Percentiles rank a stretch among this genome's conserved stretches.
Conservation (phyloP, 2,329 filamentous ascomycete species). For the Penicillium sp. region DNA sequence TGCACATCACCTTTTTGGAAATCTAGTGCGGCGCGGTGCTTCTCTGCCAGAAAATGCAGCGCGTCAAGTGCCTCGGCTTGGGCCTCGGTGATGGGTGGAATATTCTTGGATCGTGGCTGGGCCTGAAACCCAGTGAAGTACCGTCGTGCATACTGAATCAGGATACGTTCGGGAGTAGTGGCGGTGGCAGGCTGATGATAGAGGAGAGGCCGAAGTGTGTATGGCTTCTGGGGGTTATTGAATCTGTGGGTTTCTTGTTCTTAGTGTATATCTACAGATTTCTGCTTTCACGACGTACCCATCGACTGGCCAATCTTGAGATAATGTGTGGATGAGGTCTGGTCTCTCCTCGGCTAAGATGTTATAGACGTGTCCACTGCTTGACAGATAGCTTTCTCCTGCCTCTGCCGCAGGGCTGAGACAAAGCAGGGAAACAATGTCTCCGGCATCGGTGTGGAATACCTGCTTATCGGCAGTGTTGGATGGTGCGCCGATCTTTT, state of each 20-base stretch:
- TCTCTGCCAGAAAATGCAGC: constrained; percentile 50
- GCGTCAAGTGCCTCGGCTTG: constrained; percentile 55
- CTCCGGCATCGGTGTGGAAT: constrained; percentile 58
- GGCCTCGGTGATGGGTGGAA: constrained; percentile 52
- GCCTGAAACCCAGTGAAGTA: constrained; percentile 54
- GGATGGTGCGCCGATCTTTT: constrained; percentile 19
- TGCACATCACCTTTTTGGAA: constrained; percentile 52
- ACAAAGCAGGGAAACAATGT: constrained; percentile 53
- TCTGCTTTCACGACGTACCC: constrained; percentile 31
- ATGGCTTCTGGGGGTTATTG: constrained; percentile 48
- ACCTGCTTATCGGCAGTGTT: constrained; percentile 39
- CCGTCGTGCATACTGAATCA: constrained; percentile 61
- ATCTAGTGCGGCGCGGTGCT: constrained; percentile 42
- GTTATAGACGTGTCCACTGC: constrained; percentile 56
- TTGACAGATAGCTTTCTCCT: constrained; percentile 54
- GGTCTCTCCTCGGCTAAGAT: constrained; percentile 53
- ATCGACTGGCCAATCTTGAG: constrained; percentile 50
- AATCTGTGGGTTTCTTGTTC: constrained; percentile 43
- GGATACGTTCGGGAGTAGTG: constrained; percentile 51
- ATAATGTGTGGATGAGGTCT: constrained; percentile 54
- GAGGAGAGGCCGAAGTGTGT: constrained; percentile 43
- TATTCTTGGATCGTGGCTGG: constrained; percentile 41
- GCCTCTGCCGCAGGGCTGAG: constrained; percentile 49
- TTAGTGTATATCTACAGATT: background rate
- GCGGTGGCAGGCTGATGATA: constrained; percentile 54